These are phyloP conservation scores for Goffeauzyma gilvescens DNA, from an alignment of 768 basidiomycete genomes.

Conservation along the genomic window DNA sequence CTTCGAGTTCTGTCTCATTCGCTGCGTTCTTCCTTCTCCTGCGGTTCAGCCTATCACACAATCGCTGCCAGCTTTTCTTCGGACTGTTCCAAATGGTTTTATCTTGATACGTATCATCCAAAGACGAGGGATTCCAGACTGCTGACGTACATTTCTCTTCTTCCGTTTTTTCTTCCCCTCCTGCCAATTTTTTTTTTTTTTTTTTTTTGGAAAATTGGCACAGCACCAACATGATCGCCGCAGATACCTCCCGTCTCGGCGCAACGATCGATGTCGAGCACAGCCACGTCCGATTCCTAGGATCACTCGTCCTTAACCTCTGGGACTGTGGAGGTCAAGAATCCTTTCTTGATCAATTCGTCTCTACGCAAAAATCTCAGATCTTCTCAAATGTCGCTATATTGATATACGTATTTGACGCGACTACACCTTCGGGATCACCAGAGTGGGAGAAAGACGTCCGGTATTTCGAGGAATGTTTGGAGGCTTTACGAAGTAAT, in stretches of 20 bases:
- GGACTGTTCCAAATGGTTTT: neutral
- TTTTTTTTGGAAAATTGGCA: conserved; percentile 3
- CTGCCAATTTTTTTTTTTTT: conserved; percentile 9
- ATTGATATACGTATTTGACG: conserved; percentile 96
- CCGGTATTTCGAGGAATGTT: conserved; percentile 77
- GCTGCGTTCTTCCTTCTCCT: neutral
- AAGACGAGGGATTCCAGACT: neutral
- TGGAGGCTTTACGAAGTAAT: conserved; percentile 47
- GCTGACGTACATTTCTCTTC: too few species aligned
- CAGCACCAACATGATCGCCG: conserved; percentile 86
- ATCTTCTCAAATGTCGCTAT: conserved; percentile 95
- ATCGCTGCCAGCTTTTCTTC: neutral
- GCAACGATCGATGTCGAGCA: conserved; percentile 97
- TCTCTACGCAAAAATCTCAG: conserved; percentile 72
- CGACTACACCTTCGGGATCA: conserved; percentile 40
- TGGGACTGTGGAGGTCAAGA: conserved; percentile 99
- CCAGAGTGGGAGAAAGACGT: conserved; percentile 59
- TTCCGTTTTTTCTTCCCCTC: too few species aligned
- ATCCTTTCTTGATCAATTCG: conserved; percentile 92
- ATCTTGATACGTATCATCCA: conserved; percentile 7
- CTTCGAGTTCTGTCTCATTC: too few species aligned
- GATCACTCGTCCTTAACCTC: conserved; percentile 81
- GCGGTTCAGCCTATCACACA: neutral
- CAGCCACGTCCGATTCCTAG: conserved; percentile 90
- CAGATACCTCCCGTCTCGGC: conserved; percentile 71